Evolutionary conservation across 805 yeast species (phyloP).

Genomic region (Ogataea ramenticola): DNA sequence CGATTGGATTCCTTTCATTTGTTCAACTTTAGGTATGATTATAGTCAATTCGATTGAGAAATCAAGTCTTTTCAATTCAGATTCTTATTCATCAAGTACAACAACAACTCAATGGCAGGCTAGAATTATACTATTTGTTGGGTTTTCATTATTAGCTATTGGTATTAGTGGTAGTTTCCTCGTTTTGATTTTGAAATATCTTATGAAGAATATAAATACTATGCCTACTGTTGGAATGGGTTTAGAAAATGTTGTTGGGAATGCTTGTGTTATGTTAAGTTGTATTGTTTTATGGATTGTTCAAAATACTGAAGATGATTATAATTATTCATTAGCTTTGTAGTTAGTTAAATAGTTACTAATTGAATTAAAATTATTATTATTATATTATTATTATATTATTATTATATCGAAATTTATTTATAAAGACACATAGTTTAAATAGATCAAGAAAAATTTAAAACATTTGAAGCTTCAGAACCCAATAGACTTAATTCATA

Average conservation of each 20-base stretch:
- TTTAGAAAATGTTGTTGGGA: slow-evolving; percentile 74
- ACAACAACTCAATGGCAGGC: slow-evolving; percentile 84
- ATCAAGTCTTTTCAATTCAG: slow-evolving; percentile 42
- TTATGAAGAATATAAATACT: slow-evolving; percentile 61
- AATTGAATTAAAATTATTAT: neutral
- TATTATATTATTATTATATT: too few species aligned
- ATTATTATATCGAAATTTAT: neutral
- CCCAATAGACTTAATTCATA: slow-evolving; percentile 41
- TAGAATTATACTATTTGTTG: slow-evolving; percentile 79
- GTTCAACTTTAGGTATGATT: slow-evolving; percentile 85
- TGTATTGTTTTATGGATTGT: slow-evolving; percentile 89
- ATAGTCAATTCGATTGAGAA: slow-evolving; percentile 71
- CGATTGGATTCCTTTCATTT: slow-evolving; percentile 93
- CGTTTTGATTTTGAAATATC: slow-evolving; percentile 77
- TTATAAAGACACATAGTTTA: too few species aligned
- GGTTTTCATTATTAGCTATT: slow-evolving; percentile 88
- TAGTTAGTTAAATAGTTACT: slow-evolving; percentile 4
- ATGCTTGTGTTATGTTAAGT: slow-evolving; percentile 76
- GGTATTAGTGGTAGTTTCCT: slow-evolving; percentile 91
- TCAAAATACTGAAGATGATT: slow-evolving; percentile 94
- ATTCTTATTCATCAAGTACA: slow-evolving; percentile 27
- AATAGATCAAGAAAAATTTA: neutral
- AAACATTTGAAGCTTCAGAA: slow-evolving; percentile 7
- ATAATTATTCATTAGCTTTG: slow-evolving; percentile 77
- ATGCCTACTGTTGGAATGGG: slow-evolving; percentile 96